Evolutionary conservation across 345 rosid genomes (phyloP).

Genomic region (Eucalyptus pumila): DNA sequence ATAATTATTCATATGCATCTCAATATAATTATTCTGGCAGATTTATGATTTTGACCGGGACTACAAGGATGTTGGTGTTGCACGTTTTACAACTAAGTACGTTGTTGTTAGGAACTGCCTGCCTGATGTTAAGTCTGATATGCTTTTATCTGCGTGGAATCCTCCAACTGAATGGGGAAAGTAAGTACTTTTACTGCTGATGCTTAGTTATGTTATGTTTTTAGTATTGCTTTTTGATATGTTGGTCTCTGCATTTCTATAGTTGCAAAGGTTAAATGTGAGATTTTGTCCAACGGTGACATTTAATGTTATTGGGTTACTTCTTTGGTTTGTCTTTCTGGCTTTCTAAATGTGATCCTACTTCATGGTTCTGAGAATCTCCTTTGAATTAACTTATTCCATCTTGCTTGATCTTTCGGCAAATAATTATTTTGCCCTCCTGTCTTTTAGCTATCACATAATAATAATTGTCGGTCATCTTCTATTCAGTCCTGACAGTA

Average conservation of each 20-base stretch:
- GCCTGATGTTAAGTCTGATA: conserved; percentile 73
- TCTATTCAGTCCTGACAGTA: neutral
- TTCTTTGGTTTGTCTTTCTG: neutral
- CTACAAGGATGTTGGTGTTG: conserved; percentile 92
- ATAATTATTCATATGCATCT: neutral
- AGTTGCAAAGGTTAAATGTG: neutral
- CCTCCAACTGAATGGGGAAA: conserved; percentile 99
- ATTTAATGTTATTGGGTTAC: neutral
- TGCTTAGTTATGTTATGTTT: neutral
- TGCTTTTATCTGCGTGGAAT: conserved; percentile 94
- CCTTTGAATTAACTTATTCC: neutral
- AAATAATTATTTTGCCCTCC: neutral
- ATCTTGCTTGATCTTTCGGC: neutral
- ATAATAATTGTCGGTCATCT: neutral
- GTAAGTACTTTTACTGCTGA: conserved; percentile 24
- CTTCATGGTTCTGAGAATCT: neutral
- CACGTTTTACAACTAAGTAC: conserved; percentile 75
- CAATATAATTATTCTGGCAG: conserved; percentile 18
- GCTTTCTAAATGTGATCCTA: neutral
- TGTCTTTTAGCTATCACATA: neutral
- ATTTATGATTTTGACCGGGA: conserved; percentile 97
- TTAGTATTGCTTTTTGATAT: neutral
- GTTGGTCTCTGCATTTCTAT: neutral
- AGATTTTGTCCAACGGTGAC: neutral
- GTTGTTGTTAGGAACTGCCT: conserved; percentile 85